A percentile compares a stretch with the other conserved stretches of the same genome.
These are phyloP conservation scores for Spraguea lophii DNA, from an alignment of 371 early-diverging fungal genomes.

Conservation along the genomic window DNA sequence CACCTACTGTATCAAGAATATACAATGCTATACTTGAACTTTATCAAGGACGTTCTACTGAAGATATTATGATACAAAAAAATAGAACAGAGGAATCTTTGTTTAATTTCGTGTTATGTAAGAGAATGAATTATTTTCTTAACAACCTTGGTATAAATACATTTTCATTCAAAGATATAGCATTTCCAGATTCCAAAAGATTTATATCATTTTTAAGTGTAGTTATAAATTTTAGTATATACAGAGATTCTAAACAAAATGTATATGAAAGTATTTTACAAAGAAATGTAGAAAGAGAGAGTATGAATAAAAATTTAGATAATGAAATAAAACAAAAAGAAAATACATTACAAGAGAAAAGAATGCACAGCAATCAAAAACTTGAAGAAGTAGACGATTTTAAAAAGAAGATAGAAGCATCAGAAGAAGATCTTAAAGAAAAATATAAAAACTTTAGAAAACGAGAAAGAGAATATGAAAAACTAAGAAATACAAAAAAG, in stretches of 20 bases:
- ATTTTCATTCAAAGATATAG: conserved; percentile 22
- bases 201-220: conserved; percentile 18
- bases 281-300: conserved; percentile 14
- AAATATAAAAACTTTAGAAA: conserved; percentile 19
- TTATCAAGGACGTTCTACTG: neutral
- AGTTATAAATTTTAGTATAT: conserved; percentile 32
- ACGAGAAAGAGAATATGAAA: conserved; percentile 9
- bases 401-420: conserved; percentile 11
- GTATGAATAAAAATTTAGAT: conserved; percentile 8
- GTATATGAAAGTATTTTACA: conserved; percentile 20
- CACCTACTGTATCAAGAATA: conserved; percentile 1
- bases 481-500: conserved; percentile 17
- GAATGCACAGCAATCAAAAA: conserved; percentile 4
- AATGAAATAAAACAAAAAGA: conserved; percentile 2
- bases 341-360: conserved; percentile 4
- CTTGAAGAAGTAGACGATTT: conserved; percentile 7
- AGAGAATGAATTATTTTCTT: conserved; percentile 16
- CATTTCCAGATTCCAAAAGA: conserved; percentile 13
- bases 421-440: conserved; percentile 23
- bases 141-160: conserved; percentile 4
- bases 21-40: conserved; percentile 15
- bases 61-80: neutral
- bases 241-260: conserved; percentile 29
- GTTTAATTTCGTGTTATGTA: conserved; percentile 8
- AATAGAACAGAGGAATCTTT: conserved; percentile 10